phyloP scores from a whole-genome alignment of 108 stramenopile genomes.

The Seminavis robusta region DNA sequence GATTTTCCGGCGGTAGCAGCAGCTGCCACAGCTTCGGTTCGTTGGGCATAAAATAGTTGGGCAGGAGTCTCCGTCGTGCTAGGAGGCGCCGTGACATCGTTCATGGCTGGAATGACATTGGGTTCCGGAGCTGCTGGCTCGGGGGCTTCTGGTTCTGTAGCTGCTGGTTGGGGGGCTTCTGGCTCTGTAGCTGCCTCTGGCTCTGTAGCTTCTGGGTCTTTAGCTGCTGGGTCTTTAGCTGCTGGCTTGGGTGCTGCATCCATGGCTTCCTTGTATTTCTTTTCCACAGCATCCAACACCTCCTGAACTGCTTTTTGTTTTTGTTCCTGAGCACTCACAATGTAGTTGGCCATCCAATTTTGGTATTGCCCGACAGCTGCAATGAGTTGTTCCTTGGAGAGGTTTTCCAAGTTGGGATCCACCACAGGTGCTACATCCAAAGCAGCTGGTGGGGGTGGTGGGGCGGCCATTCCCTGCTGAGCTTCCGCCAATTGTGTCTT shows the following conservation, averaged over 20 bases:
- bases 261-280: neutral
- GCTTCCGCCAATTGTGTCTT: conserved; percentile 45
- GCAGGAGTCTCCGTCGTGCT: too few species aligned
- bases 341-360: conserved; percentile 74
- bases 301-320: conserved; percentile 36
- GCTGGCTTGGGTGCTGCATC: neutral
- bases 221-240: too few species aligned
- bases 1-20: conserved; percentile 16
- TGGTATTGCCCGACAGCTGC: conserved; percentile 55
- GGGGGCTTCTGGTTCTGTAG: too few species aligned
- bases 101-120: too few species aligned
- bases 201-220: too few species aligned
- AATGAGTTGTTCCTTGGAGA: conserved; percentile 33
- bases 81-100: too few species aligned
- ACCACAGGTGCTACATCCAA: conserved; percentile 2
- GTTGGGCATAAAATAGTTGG: conserved; percentile 13
- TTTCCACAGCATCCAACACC: conserved; percentile 13
- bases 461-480: conserved; percentile 14
- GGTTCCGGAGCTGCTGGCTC: too few species aligned
- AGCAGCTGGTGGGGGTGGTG: conserved; percentile 10
- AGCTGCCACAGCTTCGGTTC: conserved; percentile 28
- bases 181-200: conserved; percentile 16
- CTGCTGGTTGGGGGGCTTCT: conserved; percentile 18
- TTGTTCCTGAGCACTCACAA: conserved; percentile 68
- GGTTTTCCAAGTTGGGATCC: neutral